phyloP scores from a whole-genome alignment of 2,329 filamentous ascomycete genomes.

The Alternaria brassicae region DNA sequence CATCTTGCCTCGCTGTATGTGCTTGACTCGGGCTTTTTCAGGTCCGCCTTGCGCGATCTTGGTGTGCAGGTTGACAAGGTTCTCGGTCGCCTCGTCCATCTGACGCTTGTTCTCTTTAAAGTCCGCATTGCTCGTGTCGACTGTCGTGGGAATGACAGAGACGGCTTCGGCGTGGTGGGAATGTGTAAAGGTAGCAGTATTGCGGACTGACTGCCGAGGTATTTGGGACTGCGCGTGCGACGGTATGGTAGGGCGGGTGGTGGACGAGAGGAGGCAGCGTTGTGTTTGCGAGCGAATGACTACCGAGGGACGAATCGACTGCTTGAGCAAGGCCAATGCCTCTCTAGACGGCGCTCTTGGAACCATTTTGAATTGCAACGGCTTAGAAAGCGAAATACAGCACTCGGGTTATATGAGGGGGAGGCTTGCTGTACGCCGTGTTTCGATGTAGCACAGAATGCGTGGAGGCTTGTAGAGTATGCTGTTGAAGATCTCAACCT shows the following conservation, averaged over 20 bases:
- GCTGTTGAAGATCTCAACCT: background rate
- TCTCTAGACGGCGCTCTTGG: slow-evolving; percentile 46
- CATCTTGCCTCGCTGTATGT: slow-evolving; percentile 90
- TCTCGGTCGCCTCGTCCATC: slow-evolving; percentile 76
- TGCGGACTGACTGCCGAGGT: slow-evolving; percentile 22
- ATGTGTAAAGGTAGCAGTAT: slow-evolving; percentile 79
- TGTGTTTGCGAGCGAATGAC: slow-evolving; percentile 32
- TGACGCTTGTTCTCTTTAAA: slow-evolving; percentile 81
- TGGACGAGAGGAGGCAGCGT: slow-evolving; percentile 29
- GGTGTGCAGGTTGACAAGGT: slow-evolving; percentile 72
- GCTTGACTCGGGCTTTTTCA: slow-evolving; percentile 84
- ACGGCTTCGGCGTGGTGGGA: slow-evolving; percentile 83
- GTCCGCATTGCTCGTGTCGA: slow-evolving; percentile 79
- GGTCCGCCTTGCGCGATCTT: slow-evolving; percentile 78
- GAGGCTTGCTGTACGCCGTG: background rate
- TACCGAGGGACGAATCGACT: slow-evolving; percentile 38
- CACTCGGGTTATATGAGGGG: background rate
- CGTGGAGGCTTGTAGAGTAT: background rate
- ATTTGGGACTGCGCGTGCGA: slow-evolving; percentile 22
- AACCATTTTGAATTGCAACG: slow-evolving; percentile 29
- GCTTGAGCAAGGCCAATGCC: slow-evolving; percentile 43
- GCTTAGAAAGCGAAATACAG: background rate
- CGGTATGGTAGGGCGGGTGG: slow-evolving; percentile 23
- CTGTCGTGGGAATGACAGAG: slow-evolving; percentile 75
- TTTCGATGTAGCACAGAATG: background rate